Percentiles rank a stretch among this genome's conserved stretches.
Conservation (phyloP, 306 rosid genomes). For the Cucurbita pepo region DNA sequence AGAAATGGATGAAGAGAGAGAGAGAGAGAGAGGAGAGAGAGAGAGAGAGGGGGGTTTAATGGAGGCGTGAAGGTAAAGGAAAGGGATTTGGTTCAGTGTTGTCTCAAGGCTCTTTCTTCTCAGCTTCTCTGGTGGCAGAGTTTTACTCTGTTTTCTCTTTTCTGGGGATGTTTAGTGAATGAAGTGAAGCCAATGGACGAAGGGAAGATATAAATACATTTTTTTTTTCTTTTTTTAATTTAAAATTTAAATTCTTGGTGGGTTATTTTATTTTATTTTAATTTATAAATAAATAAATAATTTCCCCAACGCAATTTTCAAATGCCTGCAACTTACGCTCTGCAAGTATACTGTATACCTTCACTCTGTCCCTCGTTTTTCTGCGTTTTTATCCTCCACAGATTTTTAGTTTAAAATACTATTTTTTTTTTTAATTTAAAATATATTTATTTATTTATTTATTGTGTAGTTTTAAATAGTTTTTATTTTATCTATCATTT, state of each 20-base stretch:
- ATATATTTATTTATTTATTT: no score
- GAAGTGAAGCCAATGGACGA: not conserved
- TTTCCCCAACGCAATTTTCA: not conserved
- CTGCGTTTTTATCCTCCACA: not conserved
- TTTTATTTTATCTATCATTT: no score
- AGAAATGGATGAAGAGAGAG: slow-evolving; percentile 13
- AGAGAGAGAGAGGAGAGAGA: not conserved
- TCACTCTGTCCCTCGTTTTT: not conserved
- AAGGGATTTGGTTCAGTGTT: slow-evolving; percentile 43
- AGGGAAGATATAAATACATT: not conserved
- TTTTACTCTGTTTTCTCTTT: not conserved
- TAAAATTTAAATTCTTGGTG: not conserved
- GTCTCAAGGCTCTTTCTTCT: slow-evolving; percentile 43
- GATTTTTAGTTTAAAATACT: no score
- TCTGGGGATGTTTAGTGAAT: not conserved
- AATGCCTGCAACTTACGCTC: not conserved
- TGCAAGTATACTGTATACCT: not conserved
- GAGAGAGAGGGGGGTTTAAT: slow-evolving; percentile 7
- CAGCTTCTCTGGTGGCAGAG: slow-evolving; percentile 5
- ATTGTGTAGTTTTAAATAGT: no score
- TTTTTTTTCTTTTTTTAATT: not conserved
- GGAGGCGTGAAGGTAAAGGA: slow-evolving; percentile 68
- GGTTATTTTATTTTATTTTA: not conserved
- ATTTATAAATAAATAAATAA: no score
- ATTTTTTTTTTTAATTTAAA: no score